A percentile compares a stretch with the other conserved stretches of the same genome.
Evolutionary conservation across 2,329 filamentous ascomycete genomes (phyloP).

Genomic region (Microthyrium microscopicum): DNA sequence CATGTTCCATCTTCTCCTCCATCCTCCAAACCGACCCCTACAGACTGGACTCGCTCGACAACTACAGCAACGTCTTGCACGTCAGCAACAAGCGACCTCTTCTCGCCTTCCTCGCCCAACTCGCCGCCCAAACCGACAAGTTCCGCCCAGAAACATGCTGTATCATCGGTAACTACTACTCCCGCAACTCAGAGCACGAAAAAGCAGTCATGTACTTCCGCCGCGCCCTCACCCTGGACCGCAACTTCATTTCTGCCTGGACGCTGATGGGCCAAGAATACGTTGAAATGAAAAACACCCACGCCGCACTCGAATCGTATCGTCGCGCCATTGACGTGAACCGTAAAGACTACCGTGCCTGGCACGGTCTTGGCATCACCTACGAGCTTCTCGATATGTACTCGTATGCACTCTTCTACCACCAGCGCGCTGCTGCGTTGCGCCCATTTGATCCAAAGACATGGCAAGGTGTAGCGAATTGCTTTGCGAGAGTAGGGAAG

Average conservation of each 20-base stretch:
- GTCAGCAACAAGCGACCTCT: constrained; percentile 80
- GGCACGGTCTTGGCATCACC: constrained; percentile 93
- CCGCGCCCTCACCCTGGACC: constrained; percentile 75
- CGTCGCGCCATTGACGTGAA: constrained; percentile 91
- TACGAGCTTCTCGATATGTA: constrained; percentile 98
- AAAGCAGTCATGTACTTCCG: constrained; percentile 98
- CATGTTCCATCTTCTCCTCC: constrained; percentile 47
- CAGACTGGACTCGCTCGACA: constrained; percentile 76
- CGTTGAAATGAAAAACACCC: constrained; percentile 95
- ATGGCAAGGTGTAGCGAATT: constrained; percentile 93
- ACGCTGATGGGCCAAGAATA: constrained; percentile 98
- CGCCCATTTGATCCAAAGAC: constrained; percentile 96
- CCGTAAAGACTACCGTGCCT: constrained; percentile 87
- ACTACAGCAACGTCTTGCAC: constrained; percentile 95
- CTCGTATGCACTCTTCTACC: constrained; percentile 93
- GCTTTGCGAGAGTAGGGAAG: constrained; percentile 76
- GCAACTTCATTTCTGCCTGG: constrained; percentile 86
- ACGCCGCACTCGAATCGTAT: constrained; percentile 94
- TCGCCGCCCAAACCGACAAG: constrained; percentile 82
- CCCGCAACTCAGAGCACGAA: constrained; percentile 82
- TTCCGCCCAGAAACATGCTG: constrained; percentile 95
- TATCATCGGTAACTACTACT: constrained; percentile 95
- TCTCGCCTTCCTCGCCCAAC: constrained; percentile 77
- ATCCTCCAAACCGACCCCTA: constrained; percentile 51
- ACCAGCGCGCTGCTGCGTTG: constrained; percentile 82